phyloP scores from a whole-genome alignment of 768 basidiomycete species.

The Brasilioporus rufonigricans region DNA sequence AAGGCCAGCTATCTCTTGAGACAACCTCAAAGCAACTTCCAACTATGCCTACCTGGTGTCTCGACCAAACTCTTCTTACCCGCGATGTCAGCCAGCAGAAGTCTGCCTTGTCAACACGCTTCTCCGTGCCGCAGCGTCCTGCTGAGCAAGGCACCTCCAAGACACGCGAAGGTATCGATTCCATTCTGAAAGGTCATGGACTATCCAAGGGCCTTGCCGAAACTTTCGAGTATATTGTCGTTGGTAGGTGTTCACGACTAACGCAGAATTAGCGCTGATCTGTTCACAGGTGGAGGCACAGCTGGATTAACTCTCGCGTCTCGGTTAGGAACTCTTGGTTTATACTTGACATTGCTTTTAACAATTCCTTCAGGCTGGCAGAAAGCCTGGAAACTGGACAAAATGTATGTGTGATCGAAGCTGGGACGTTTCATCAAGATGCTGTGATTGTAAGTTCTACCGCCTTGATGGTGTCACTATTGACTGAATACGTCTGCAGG shows the following conservation, averaged over 20 bases:
- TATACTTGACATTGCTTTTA: background rate
- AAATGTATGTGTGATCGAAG: constrained; percentile 18
- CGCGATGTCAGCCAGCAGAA: background rate
- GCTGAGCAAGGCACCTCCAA: background rate
- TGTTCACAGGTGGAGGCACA: constrained; percentile 9
- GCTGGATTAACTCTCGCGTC: constrained; percentile 14
- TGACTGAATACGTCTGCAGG: constrained; percentile 1
- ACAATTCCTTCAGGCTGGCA: constrained; percentile 9
- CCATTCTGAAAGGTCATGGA: background rate
- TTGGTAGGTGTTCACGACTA: constrained; percentile 1
- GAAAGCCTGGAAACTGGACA: constrained; percentile 10
- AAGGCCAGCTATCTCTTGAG: background rate
- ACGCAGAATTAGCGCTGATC: background rate
- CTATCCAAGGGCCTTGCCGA: background rate
- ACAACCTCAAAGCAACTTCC: background rate
- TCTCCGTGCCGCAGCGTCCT: background rate
- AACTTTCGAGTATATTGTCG: constrained; percentile 12
- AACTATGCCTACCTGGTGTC: background rate
- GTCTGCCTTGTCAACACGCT: background rate
- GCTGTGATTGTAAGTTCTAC: constrained; percentile 11
- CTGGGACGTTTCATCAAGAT: constrained; percentile 10
- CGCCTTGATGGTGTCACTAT: background rate
- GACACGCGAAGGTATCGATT: background rate
- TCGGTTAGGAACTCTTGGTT: background rate
- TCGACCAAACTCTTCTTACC: background rate